Conservation (phyloP, 768 basidiomycete genomes). For the Mycena alexandri region DNA sequence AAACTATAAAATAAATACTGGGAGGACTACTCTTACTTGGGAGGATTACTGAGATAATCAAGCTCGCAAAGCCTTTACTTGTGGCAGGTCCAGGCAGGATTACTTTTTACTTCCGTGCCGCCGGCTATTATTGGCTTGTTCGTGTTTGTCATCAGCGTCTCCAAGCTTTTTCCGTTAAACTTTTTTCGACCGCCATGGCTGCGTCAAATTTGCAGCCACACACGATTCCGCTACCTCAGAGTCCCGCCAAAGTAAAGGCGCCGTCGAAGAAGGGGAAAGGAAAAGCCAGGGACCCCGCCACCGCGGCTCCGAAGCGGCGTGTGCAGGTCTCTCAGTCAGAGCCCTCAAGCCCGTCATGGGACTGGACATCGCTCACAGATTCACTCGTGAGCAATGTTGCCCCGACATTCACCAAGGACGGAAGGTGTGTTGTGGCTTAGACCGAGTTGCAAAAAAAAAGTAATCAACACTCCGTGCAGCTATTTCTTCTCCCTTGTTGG, state of each 20-base stretch:
- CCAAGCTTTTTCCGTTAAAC: constrained; percentile 16
- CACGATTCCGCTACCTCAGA: constrained; percentile 49
- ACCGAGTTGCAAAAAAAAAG: constrained; percentile 31
- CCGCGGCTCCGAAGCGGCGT: constrained; percentile 41
- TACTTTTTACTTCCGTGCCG: not conserved
- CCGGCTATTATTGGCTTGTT: not conserved
- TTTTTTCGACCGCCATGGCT: constrained; percentile 55
- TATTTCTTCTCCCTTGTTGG: constrained; percentile 92
- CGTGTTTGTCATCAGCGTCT: constrained; percentile 13
- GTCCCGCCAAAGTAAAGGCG: constrained; percentile 39
- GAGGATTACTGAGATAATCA: no score
- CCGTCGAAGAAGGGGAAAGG: constrained; percentile 63
- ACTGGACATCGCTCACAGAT: constrained; percentile 81
- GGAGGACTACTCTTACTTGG: not conserved
- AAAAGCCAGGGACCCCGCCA: constrained; percentile 54
- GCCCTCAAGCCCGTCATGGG: constrained; percentile 58
- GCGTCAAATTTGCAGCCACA: constrained; percentile 57
- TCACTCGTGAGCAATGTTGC: constrained; percentile 72
- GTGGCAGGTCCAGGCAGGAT: no score
- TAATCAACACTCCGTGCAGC: constrained; percentile 51
- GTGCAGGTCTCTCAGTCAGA: constrained; percentile 26
- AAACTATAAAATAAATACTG: constrained; percentile 50
- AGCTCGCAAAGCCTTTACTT: no score
- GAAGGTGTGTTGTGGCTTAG: constrained; percentile 65
- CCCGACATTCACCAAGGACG: constrained; percentile 90